These are phyloP conservation scores for Capronia epimyces DNA, from an alignment of 2,329 filamentous ascomycete species.

Conservation along the genomic window DNA sequence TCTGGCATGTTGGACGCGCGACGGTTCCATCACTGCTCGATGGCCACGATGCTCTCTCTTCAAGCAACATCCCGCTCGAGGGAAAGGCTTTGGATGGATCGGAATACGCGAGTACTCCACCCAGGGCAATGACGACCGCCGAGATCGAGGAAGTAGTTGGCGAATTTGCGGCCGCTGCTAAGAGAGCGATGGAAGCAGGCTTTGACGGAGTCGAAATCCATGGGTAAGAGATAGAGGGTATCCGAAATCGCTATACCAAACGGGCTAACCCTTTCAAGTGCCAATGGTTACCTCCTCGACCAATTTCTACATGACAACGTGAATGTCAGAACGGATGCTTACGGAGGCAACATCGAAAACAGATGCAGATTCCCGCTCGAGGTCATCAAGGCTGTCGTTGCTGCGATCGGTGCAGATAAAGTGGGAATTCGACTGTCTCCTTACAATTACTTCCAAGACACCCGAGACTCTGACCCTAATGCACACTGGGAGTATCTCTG, in stretches of 20 bases:
- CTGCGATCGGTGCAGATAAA: slow-evolving; percentile 44
- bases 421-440: slow-evolving; percentile 45
- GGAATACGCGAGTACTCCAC: slow-evolving; percentile 32
- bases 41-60: slow-evolving; percentile 30
- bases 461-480: slow-evolving; percentile 42
- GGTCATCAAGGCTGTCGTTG: slow-evolving; percentile 45
- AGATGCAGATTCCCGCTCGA: slow-evolving; percentile 54
- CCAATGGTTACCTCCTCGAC: slow-evolving; percentile 50
- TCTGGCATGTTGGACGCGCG: slow-evolving; percentile 37
- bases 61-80: slow-evolving; percentile 35
- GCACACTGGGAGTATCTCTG: slow-evolving; percentile 45
- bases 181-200: slow-evolving; percentile 50
- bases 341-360: slow-evolving; percentile 49
- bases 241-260: neutral
- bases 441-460: slow-evolving; percentile 51
- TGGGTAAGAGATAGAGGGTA: slow-evolving; percentile 29
- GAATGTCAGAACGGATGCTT: slow-evolving; percentile 48
- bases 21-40: slow-evolving; percentile 39
- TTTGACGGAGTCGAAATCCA: slow-evolving; percentile 49
- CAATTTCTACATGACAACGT: slow-evolving; percentile 49
- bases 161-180: slow-evolving; percentile 41
- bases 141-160: slow-evolving; percentile 38
- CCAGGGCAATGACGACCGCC: slow-evolving; percentile 34
- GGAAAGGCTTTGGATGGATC: slow-evolving; percentile 38
- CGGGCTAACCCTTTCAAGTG: slow-evolving; percentile 37